These are phyloP conservation scores for Arabis alpina DNA, from an alignment of 345 rosid genomes.

Conservation along the genomic window DNA sequence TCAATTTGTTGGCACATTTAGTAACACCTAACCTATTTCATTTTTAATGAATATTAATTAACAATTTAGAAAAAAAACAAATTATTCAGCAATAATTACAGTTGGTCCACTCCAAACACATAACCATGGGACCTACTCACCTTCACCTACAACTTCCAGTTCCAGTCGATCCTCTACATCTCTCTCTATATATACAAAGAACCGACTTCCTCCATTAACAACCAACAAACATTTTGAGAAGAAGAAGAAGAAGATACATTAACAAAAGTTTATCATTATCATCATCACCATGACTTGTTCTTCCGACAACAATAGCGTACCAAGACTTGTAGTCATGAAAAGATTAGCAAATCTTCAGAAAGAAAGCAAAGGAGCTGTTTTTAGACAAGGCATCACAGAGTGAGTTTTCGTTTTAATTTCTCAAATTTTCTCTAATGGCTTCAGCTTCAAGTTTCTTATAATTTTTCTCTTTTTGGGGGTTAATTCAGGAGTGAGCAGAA, in stretches of 20 bases:
- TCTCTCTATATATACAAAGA: slow-evolving; percentile 19
- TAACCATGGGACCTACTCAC: slow-evolving; percentile 23
- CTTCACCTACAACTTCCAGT: slow-evolving; percentile 25
- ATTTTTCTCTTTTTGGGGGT: not conserved
- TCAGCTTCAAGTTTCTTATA: slow-evolving; percentile 10
- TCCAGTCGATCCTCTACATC: slow-evolving; percentile 27
- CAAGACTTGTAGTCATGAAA: slow-evolving; percentile 69
- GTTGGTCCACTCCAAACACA: slow-evolving; percentile 14
- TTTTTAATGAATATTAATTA: too few relatives aligned
- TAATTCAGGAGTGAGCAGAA: slow-evolving; percentile 65
- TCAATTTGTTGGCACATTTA: too few relatives aligned
- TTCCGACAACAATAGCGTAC: slow-evolving; percentile 30
- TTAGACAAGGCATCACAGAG: slow-evolving; percentile 85
- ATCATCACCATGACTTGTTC: slow-evolving; percentile 26
- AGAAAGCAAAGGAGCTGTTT: slow-evolving; percentile 80
- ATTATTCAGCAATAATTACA: slow-evolving; percentile 15
- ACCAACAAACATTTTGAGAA: not conserved
- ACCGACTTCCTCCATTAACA: slow-evolving; percentile 25
- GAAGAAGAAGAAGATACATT: too few relatives aligned
- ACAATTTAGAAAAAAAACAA: too few relatives aligned
- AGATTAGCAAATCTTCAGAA: slow-evolving; percentile 65
- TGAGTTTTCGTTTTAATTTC: slow-evolving; percentile 25
- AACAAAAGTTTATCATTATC: too few relatives aligned
- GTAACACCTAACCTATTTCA: too few relatives aligned
- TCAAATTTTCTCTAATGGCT: not conserved